Conservation (phyloP, 805 yeast species). For the Wickerhamiella alocasiicola region DNA sequence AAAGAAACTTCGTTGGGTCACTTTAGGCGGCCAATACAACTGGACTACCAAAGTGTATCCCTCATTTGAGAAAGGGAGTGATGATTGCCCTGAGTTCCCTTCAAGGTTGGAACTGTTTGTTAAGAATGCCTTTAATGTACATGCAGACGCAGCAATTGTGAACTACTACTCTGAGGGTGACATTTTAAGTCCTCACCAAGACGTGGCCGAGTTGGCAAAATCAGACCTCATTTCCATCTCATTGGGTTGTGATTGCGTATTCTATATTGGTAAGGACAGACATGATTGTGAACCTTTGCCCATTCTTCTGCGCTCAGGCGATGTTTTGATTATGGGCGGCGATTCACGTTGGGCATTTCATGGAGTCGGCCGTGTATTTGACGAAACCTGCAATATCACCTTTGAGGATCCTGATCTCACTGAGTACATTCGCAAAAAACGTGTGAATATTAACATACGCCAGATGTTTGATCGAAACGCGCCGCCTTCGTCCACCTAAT, state of each 20-base stretch:
- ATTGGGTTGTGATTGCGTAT: conserved; percentile 32
- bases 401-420: conserved; percentile 17
- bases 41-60: conserved; percentile 35
- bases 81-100: conserved; percentile 27
- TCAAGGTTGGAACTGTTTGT: conserved; percentile 19
- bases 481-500: no score
- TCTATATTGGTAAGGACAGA: conserved; percentile 24
- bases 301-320: conserved; percentile 30
- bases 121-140: conserved; percentile 20
- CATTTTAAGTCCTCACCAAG: conserved; percentile 33
- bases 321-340: conserved; percentile 33
- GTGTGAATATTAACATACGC: conserved; percentile 32
- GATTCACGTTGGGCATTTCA: conserved; percentile 31
- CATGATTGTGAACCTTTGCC: conserved; percentile 25
- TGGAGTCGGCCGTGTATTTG: conserved; percentile 32
- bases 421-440: conserved; percentile 28
- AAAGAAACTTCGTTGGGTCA: conserved; percentile 32
- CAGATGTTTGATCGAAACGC: conserved; percentile 26
- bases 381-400: conserved; percentile 26
- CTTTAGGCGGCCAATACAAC: conserved; percentile 36
- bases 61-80: conserved; percentile 24
- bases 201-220: conserved; percentile 30
- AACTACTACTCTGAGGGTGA: conserved; percentile 35
- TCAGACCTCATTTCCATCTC: conserved; percentile 30
- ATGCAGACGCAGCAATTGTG: conserved; percentile 32